Evolutionary conservation across 2,329 filamentous ascomycete species (phyloP), one percentile per base, ranked within the genome.

Genomic region (Xylaria sp.): DNA sequence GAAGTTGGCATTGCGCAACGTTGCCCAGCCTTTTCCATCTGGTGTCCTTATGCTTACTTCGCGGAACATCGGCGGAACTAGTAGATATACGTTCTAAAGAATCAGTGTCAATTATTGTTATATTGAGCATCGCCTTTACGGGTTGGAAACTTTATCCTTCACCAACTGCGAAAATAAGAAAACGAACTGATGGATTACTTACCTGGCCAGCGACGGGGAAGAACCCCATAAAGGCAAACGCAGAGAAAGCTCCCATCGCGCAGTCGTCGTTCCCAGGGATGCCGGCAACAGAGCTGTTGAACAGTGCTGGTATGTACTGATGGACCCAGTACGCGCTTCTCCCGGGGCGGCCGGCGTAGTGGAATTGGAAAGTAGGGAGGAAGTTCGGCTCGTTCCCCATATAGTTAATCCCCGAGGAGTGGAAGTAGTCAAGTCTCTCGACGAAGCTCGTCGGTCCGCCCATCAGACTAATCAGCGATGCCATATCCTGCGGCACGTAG

Each of bases 261-360:
- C 83, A 85, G 79, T 87, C 85, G 74, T 87, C 85, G 76, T 87
- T 87, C 36, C 85, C 85, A 1, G 85, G 84, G 30, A 87, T 83
- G 0, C 91, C 91, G 48, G 82, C 83, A 8, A 87, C 76, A 0
- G 85, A 86, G 36, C 85, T 84, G 80, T 92, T 91, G 83, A 93
- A 93, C 62, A 87, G 85, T 0, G 81, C 80, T 0, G 90, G 90
- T 59, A 93, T 89, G 76, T 93, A 92, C 70, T 81, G 83, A 72
- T 90, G 89, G 0, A 86, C 83, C 74, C 88, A 88, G 70, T 82
- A 79, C 7, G 81, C 79, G 61, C 84, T 86, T 9, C 85, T 79
- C 0, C 80, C 90, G 0, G 91, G 91, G 0, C 90, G 86, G 0
- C 87, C 90, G 1, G 84, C 88, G 75, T 92, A 93, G 80, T 93